A percentile compares a stretch with the other conserved stretches of the same genome.
phyloP scores from a whole-genome alignment of 208 protist genomes.

The Trypanosoma congolense region DNA sequence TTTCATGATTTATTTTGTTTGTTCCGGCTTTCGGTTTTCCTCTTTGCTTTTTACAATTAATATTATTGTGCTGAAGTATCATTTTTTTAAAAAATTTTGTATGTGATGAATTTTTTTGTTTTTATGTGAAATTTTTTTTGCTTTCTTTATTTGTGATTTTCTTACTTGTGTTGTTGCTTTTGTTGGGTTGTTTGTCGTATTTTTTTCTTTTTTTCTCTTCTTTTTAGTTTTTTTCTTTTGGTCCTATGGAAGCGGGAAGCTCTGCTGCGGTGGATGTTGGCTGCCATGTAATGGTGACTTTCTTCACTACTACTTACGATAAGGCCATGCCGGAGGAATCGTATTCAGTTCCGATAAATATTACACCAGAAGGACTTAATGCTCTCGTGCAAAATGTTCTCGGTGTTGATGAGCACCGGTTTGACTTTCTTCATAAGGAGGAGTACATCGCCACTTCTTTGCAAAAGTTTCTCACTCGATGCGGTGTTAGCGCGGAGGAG shows the following conservation, averaged over 20 bases:
- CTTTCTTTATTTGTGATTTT: not conserved
- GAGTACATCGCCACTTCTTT: slow-evolving; percentile 77
- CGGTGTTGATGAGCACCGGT: slow-evolving; percentile 32
- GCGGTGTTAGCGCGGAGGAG: slow-evolving; percentile 72
- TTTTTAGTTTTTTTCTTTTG: slow-evolving; percentile 2
- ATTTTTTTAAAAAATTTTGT: no score
- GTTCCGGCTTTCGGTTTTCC: no score
- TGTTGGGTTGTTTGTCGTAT: not conserved
- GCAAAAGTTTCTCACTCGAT: slow-evolving; percentile 59
- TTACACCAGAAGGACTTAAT: slow-evolving; percentile 61
- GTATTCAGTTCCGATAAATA: slow-evolving; percentile 62
- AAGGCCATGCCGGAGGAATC: slow-evolving; percentile 74
- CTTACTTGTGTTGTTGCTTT: not conserved
- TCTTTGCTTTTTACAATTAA: no score
- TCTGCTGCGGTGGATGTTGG: slow-evolving; percentile 25
- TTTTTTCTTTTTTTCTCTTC: slow-evolving; percentile 3
- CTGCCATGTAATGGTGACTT: slow-evolving; percentile 69
- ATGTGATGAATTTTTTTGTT: not conserved
- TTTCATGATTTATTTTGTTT: no score
- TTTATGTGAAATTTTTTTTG: not conserved
- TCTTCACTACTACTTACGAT: slow-evolving; percentile 67
- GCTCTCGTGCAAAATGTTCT: slow-evolving; percentile 70
- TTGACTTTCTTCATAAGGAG: slow-evolving; percentile 78
- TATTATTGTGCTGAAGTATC: no score
- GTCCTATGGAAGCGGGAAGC: not conserved